A percentile compares a stretch with the other conserved stretches of the same genome.
phyloP scores from a whole-genome alignment of 768 basidiomycete species.

The Mycena albidolilacea region DNA sequence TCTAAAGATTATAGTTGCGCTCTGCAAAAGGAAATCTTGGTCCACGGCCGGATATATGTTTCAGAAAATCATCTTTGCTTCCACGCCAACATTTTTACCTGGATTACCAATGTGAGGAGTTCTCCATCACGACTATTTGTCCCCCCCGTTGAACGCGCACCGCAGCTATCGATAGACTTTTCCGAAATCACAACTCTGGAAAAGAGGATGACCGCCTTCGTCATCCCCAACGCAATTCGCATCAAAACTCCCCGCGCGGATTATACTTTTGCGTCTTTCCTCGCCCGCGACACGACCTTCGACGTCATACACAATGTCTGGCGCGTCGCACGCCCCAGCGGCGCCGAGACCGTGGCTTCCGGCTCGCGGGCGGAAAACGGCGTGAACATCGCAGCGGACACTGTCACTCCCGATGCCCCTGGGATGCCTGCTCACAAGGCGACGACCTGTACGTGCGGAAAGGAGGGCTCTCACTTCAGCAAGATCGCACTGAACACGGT shows the following conservation, averaged over 20 bases:
- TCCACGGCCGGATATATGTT: constrained; percentile 96
- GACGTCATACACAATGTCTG: constrained; percentile 98
- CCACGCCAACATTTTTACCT: constrained; percentile 99
- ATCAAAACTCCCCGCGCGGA: constrained; percentile 87
- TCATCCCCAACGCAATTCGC: constrained; percentile 97
- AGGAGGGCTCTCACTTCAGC: constrained; percentile 75
- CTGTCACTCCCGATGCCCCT: constrained; percentile 29
- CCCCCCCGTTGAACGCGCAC: constrained; percentile 11
- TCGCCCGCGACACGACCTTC: constrained; percentile 95
- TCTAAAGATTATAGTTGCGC: constrained; percentile 95
- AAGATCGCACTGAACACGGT: constrained; percentile 85
- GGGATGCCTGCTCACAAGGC: constrained; percentile 58
- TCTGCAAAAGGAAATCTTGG: constrained; percentile 93
- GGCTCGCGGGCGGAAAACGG: constrained; percentile 50
- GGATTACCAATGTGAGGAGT: constrained; percentile 92
- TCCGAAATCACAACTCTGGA: constrained; percentile 89
- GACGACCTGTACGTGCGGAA: constrained; percentile 83
- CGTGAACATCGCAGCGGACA: constrained; percentile 41
- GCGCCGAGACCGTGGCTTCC: constrained; percentile 54
- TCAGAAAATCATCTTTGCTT: constrained; percentile 99
- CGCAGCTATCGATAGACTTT: constrained; percentile 88
- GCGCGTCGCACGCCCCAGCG: constrained; percentile 88
- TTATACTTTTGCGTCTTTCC: constrained; percentile 97
- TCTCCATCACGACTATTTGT: constrained; percentile 28
- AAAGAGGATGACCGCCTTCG: constrained; percentile 98